phyloP scores from a whole-genome alignment of 345 rosid genomes.

The Eucalyptus regnans region DNA sequence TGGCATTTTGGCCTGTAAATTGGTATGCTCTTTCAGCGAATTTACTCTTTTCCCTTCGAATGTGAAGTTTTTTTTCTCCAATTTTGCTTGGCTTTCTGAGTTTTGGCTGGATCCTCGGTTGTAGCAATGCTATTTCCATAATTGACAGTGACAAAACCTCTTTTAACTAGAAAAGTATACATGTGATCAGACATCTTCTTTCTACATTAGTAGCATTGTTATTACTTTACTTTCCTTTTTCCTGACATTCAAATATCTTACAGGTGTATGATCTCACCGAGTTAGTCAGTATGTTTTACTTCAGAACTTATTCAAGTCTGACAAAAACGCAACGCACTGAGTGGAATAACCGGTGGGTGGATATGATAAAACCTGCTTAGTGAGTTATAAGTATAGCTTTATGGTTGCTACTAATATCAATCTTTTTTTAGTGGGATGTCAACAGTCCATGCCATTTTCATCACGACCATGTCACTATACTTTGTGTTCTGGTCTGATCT shows the following conservation, averaged over 20 bases:
- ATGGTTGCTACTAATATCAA: not conserved
- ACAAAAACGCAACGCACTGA: constrained; percentile 53
- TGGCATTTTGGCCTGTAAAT: constrained; percentile 70
- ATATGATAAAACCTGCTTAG: not conserved
- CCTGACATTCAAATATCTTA: not conserved
- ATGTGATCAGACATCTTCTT: not conserved
- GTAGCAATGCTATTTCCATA: not conserved
- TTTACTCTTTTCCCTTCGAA: not conserved
- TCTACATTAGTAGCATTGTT: not conserved
- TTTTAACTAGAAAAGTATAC: not conserved
- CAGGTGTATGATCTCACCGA: constrained; percentile 67
- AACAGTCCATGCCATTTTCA: constrained; percentile 57
- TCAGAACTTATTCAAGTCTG: constrained; percentile 46
- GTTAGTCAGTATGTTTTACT: constrained; percentile 42
- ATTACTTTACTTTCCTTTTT: not conserved
- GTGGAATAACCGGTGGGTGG: constrained; percentile 77
- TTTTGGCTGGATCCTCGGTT: not conserved
- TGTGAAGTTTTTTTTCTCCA: not conserved
- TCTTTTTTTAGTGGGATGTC: constrained; percentile 49
- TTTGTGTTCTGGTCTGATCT: constrained; percentile 71
- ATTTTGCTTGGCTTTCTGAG: not conserved
- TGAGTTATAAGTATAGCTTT: not conserved
- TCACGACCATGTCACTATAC: constrained; percentile 52
- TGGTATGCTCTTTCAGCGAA: constrained; percentile 29
- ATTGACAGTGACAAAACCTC: not conserved